These are phyloP conservation scores for Yamadazyma spencermartinsiae DNA, from an alignment of 1,139 yeast genomes.

Conservation along the genomic window DNA sequence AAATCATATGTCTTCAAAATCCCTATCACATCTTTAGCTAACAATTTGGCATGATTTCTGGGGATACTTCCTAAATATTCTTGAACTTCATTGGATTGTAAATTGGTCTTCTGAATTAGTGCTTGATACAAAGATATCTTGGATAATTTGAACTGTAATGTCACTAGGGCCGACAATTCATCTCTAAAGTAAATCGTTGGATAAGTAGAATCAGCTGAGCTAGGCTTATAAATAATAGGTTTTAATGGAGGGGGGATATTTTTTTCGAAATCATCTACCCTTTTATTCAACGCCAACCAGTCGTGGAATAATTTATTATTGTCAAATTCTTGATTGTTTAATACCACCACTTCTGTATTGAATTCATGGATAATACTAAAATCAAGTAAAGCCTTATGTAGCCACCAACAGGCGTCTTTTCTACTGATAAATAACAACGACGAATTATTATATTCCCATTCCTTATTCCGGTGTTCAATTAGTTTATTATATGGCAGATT, in stretches of 20 bases:
- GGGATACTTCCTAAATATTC: constrained; percentile 26
- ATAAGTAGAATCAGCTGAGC: constrained; percentile 21
- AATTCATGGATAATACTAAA: constrained; percentile 34
- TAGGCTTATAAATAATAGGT: constrained; percentile 34
- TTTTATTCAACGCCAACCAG: constrained; percentile 30
- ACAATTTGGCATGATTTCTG: constrained; percentile 23
- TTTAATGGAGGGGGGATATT: constrained; percentile 30
- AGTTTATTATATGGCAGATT: constrained; percentile 11
- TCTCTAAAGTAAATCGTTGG: constrained; percentile 37
- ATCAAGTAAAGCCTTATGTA: constrained; percentile 31
- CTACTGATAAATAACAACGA: constrained; percentile 13
- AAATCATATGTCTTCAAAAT: constrained; percentile 38
- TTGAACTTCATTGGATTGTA: constrained; percentile 18
- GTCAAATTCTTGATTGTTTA: constrained; percentile 26
- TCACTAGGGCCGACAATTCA: constrained; percentile 35
- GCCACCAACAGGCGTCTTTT: constrained; percentile 37
- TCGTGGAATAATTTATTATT: constrained; percentile 22
- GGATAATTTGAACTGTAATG: constrained; percentile 33
- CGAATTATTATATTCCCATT: background rate
- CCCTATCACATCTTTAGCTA: constrained; percentile 41
- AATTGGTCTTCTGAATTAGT: constrained; percentile 22
- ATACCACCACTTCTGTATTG: constrained; percentile 26
- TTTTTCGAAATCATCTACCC: constrained; percentile 30
- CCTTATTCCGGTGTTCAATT: constrained; percentile 1
- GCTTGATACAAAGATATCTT: constrained; percentile 34